Evolutionary conservation across 345 rosid genomes (phyloP).

Genomic region (Erucastrum elatum): DNA sequence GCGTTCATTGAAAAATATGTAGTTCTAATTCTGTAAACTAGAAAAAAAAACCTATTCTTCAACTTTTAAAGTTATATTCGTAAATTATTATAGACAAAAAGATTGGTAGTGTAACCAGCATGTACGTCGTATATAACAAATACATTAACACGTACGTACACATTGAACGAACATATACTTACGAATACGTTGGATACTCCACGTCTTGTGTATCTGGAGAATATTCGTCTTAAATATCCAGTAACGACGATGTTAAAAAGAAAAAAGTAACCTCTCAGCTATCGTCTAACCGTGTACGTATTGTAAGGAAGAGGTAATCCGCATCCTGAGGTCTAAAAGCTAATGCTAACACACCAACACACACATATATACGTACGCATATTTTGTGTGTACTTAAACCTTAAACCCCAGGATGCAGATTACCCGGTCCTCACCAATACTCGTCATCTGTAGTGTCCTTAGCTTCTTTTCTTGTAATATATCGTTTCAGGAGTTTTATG

Average conservation of each 20-base stretch:
- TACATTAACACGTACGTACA: neutral
- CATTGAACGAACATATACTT: neutral
- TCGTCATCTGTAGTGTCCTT: neutral
- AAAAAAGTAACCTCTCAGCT: conserved; percentile 8
- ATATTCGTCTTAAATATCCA: neutral
- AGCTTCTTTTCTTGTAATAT: neutral
- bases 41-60: neutral
- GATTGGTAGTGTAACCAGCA: neutral
- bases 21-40: neutral
- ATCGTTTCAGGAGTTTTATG: neutral
- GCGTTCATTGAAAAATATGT: neutral
- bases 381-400: neutral
- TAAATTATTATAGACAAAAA: neutral
- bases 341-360: neutral
- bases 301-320: conserved; percentile 43
- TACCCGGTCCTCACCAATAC: conserved; percentile 38
- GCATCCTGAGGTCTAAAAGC: conserved; percentile 37
- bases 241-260: neutral
- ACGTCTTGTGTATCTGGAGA: neutral
- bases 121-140: neutral
- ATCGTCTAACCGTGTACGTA: neutral
- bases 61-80: neutral
- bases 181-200: neutral
- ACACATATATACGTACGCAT: neutral
- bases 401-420: conserved; percentile 46